Conservation (phyloP, 2,329 filamentous ascomycete genomes). For the Cladosporium halotolerans region DNA sequence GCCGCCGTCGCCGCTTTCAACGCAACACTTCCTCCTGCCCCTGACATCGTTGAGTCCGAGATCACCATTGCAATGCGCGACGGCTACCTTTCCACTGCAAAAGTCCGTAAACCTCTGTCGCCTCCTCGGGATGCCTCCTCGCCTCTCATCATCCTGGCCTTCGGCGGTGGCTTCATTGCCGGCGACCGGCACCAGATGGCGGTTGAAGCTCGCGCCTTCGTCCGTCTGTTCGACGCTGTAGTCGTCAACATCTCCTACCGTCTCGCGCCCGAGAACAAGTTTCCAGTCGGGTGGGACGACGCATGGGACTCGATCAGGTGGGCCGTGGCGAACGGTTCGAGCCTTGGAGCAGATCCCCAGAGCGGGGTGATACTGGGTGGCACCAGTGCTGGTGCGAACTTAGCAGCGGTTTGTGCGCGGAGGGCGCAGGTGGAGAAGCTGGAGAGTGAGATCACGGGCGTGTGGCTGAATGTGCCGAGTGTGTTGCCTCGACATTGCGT, state of each 20-base stretch:
- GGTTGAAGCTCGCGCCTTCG: slow-evolving; percentile 21
- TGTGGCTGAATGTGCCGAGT: slow-evolving; percentile 41
- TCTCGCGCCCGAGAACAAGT: slow-evolving; percentile 43
- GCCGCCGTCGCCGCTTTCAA: neutral
- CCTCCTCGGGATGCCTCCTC: slow-evolving; percentile 7
- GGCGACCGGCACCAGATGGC: slow-evolving; percentile 24
- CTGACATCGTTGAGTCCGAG: slow-evolving; percentile 30
- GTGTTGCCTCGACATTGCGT: slow-evolving; percentile 28
- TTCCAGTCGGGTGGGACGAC: slow-evolving; percentile 40
- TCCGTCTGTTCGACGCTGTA: slow-evolving; percentile 13
- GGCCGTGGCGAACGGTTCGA: slow-evolving; percentile 35
- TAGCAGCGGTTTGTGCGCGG: slow-evolving; percentile 35
- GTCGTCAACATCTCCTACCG: slow-evolving; percentile 40
- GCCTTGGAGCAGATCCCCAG: slow-evolving; percentile 36
- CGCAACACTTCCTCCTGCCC: neutral
- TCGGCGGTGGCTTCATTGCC: slow-evolving; percentile 25
- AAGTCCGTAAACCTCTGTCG: slow-evolving; percentile 27
- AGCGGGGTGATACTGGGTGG: slow-evolving; percentile 48
- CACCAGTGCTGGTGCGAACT: slow-evolving; percentile 41
- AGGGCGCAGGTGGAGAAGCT: slow-evolving; percentile 38
- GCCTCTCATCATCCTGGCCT: slow-evolving; percentile 23
- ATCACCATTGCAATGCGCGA: slow-evolving; percentile 31
- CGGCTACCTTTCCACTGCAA: slow-evolving; percentile 28
- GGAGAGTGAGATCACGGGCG: slow-evolving; percentile 41
- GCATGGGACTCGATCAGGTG: slow-evolving; percentile 43